Conservation (phyloP, 768 basidiomycete genomes). For the Sutorius australiensis region DNA sequence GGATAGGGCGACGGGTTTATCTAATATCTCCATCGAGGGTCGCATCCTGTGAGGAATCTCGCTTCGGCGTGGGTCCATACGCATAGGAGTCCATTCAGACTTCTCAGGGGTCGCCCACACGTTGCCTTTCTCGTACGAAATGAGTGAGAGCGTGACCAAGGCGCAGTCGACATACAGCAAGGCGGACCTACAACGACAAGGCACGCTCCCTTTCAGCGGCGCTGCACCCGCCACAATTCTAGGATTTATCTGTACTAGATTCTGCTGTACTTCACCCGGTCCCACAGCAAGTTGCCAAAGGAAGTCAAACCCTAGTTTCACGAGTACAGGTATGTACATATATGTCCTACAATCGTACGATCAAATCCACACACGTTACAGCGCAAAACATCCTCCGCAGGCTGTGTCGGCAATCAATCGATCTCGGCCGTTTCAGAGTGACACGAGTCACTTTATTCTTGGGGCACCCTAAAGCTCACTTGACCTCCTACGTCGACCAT, state of each 20-base stretch:
- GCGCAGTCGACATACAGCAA: constrained; percentile 18
- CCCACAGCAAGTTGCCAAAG: constrained; percentile 15
- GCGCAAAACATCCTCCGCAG: background rate
- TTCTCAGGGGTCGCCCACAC: constrained; percentile 4
- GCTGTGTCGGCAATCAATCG: background rate
- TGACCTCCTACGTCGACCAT: background rate
- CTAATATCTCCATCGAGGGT: background rate
- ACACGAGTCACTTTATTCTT: background rate
- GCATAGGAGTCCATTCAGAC: background rate
- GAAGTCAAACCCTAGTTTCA: constrained; percentile 2
- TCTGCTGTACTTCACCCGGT: background rate
- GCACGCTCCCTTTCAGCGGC: constrained; percentile 7
- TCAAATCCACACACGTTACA: background rate
- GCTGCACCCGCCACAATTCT: background rate
- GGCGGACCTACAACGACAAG: constrained; percentile 17
- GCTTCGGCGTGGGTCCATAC: constrained; percentile 2
- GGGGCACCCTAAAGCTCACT: constrained; percentile 5
- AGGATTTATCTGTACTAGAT: background rate
- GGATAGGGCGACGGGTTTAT: constrained; percentile 5
- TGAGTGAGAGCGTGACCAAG: background rate
- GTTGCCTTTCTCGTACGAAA: background rate
- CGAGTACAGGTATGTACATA: background rate
- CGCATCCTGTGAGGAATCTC: constrained; percentile 9
- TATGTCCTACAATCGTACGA: background rate
- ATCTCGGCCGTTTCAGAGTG: background rate